Base-by-base conservation (phyloP, 2,329 filamentous ascomycete species). In the Aspergillus costaricaensis region DNA sequence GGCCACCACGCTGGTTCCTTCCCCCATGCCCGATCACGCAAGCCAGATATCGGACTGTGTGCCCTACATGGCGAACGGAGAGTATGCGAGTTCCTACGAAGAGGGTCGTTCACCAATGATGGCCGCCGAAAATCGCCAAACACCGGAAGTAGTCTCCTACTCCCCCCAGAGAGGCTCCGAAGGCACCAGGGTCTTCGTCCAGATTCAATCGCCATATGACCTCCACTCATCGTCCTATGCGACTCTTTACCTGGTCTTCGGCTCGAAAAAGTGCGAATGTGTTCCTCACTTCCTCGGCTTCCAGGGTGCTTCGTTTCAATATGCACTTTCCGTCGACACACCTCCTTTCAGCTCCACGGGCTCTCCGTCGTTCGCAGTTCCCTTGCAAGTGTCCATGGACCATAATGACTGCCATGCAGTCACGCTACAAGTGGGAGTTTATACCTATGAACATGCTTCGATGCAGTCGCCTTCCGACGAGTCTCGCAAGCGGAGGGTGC, bases 191-290 rank as follows among this genome's bases (percentile, higher is more conserved):
- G 80, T 96, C 9, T 83, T 85, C 61, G 82, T 96, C 65, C 89
- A 91, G 72, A 85, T 96, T 30, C 87, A 88, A 55, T 89, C 90
- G 47, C 84, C 88, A 62, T 91, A 91, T 78, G 89, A 96, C 71
- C 78, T 96, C 59, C 84, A 88, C 75, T 83, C 82, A 32, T 83
- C 82, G 60, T 83, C 80, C 68, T 80, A 72, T 47, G 71, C 72
- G 10, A 64, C 82, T 54, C 87, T 91, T 69, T 88, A 80, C 65
- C 77, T 96, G 57, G 84, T 88, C 50, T 96, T 96, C 76, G 92
- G 91, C n/a, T 83, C 85, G n/a, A 86, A 90, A 69, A 88, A 88
- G 74, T 89, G 88, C 74, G 82, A 86, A 57, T 88, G 88, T 60
- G 83, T 88, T 58, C 81, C 92, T 23, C 83, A 85, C 49, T 88